Percentiles rank a stretch among this genome's conserved stretches.
phyloP scores from a whole-genome alignment of 331 rosid species.

The Pyracantha coccinea region DNA sequence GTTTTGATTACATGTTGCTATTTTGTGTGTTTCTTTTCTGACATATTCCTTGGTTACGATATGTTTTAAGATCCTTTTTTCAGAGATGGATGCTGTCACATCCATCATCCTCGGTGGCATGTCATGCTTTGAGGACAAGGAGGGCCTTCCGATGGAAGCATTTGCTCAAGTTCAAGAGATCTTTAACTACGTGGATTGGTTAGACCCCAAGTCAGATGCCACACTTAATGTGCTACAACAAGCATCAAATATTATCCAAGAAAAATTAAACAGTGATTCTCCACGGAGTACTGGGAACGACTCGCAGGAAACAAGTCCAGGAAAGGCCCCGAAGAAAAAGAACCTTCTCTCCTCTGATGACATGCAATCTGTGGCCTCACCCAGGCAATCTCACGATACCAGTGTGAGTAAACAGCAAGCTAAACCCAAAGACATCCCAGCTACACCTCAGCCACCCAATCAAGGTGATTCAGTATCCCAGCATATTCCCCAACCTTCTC shows the following conservation, averaged over 20 bases:
- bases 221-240: constrained; percentile 65
- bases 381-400: constrained; percentile 24
- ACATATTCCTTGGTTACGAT: constrained; percentile 24
- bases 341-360: constrained; percentile 2
- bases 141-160: constrained; percentile 91
- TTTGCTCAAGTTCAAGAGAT: constrained; percentile 90
- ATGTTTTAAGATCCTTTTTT: constrained; percentile 73
- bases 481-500: constrained; percentile 16
- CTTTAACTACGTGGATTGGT: constrained; percentile 86
- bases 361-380: constrained; percentile 21
- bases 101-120: constrained; percentile 30
- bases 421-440: constrained; percentile 17
- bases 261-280: constrained; percentile 36
- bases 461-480: constrained; percentile 3
- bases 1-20: constrained; percentile 12
- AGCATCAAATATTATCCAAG: constrained; percentile 34
- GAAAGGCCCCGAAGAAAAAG: constrained; percentile 23
- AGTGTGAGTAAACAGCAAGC: constrained; percentile 25
- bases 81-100: constrained; percentile 83
- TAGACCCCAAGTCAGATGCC: constrained; percentile 62
- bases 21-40: constrained; percentile 6
- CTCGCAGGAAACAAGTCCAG: constrained; percentile 29
- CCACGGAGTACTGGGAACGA: constrained; percentile 21
- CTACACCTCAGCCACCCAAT: background rate
- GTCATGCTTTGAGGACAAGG: constrained; percentile 77